Evolutionary conservation across 1,139 yeast genomes (phyloP).

Genomic region (Yamadazyma mexicana): DNA sequence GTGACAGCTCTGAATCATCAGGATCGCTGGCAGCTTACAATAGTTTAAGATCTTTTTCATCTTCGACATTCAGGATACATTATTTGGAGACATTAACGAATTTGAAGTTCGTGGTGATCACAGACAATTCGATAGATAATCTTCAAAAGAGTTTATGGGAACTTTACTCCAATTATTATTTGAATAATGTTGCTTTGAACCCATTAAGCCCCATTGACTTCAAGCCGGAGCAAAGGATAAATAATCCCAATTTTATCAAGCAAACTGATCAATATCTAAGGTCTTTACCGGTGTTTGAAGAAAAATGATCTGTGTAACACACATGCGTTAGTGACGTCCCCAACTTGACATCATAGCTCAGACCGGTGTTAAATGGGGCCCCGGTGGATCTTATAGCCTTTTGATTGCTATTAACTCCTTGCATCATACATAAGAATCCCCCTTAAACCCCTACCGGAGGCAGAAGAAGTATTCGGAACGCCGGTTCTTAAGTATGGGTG

Average conservation of each 20-base stretch:
- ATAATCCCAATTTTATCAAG: constrained; percentile 43
- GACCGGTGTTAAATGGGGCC: not conserved
- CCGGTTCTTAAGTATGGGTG: constrained; percentile 13
- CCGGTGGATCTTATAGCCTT: constrained; percentile 1
- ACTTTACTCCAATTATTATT: constrained; percentile 66
- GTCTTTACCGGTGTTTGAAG: constrained; percentile 25
- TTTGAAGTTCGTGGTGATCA: constrained; percentile 69
- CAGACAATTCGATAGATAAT: constrained; percentile 66
- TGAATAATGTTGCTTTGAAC: constrained; percentile 70
- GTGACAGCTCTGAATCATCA: constrained; percentile 24
- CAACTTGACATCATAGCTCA: not conserved
- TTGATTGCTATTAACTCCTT: constrained; percentile 1
- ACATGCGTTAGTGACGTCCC: not conserved
- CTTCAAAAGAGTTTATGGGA: constrained; percentile 62
- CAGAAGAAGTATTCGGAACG: constrained; percentile 3
- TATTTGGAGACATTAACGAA: constrained; percentile 79
- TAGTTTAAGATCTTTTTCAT: constrained; percentile 62
- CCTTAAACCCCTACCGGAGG: not conserved
- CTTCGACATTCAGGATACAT: constrained; percentile 77
- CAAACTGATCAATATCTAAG: constrained; percentile 42
- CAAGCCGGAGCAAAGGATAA: constrained; percentile 34
- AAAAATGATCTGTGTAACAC: constrained; percentile 1
- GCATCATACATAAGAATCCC: too few species aligned
- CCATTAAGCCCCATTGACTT: constrained; percentile 56
- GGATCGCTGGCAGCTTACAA: constrained; percentile 26